Conservation (phyloP, 768 basidiomycete genomes). For the Russula foetens region DNA sequence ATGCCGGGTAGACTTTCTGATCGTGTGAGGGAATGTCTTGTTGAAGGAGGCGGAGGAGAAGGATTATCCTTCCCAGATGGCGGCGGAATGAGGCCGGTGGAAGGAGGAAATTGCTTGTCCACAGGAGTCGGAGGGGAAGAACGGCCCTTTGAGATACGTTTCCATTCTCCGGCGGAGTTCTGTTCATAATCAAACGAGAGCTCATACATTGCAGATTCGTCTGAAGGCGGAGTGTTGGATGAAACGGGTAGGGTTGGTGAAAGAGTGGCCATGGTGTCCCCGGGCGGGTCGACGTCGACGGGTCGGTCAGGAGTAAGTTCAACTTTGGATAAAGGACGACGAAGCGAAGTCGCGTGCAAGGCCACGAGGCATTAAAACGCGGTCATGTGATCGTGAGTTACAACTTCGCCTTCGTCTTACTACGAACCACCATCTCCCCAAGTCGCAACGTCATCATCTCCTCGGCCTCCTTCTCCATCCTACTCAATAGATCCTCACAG, state of each 20-base stretch:
- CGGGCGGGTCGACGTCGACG: no score
- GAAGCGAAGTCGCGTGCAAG: not conserved
- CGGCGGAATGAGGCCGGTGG: conserved; percentile 7
- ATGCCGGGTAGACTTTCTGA: conserved; percentile 57
- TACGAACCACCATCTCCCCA: conserved; percentile 21
- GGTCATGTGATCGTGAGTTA: conserved; percentile 13
- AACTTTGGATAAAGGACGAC: conserved; percentile 1
- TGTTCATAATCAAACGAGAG: conserved; percentile 59
- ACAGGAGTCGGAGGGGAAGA: conserved; percentile 38
- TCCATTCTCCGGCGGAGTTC: conserved; percentile 46
- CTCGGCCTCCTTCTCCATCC: conserved; percentile 71
- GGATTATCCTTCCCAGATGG: conserved; percentile 32
- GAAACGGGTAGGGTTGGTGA: conserved; percentile 16
- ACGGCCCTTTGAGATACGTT: conserved; percentile 49
- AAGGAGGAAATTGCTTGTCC: conserved; percentile 24
- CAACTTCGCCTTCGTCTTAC: conserved; percentile 25
- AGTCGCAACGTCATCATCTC: conserved; percentile 46
- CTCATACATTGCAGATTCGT: conserved; percentile 54
- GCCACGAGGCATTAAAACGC: conserved; percentile 9
- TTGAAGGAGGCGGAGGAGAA: conserved; percentile 29
- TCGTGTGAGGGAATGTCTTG: conserved; percentile 46
- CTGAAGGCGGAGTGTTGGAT: conserved; percentile 34
- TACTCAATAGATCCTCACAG: conserved; percentile 58
- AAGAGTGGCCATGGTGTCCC: not conserved
- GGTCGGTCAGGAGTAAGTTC: conserved; percentile 3